Evolutionary conservation across 257 asterid genomes (phyloP), one percentile per base, ranked within the genome.

Genomic region (Plantago major): DNA sequence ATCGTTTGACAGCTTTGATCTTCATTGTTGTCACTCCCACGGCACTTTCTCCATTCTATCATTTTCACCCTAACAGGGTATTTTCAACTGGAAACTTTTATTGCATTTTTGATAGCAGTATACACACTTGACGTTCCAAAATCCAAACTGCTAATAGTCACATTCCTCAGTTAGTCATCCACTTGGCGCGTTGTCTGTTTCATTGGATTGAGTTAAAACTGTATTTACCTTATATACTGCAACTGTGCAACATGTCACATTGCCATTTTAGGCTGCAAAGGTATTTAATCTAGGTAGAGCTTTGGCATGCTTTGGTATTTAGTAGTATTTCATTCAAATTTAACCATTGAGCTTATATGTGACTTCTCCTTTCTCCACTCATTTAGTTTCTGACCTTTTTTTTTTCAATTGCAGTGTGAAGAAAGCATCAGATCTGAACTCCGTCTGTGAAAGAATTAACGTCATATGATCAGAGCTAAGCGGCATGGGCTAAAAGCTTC

Each of bases 341-440:
- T 4, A 33, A 33, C 40, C 40, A 33, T 5, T 33, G 8, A 33
- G 6, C 8, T 33, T 33, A 7, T 58, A 13, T 64, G 11, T 48
- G 37, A 49, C 49, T 67, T 56, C 42, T 52, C 7, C 18, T 70
- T 16, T 44, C 12, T 48, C 11, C 52, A 42, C 33, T 56, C 14
- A 11, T 15, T 55, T 30, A 63, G 40, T 18, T 22, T 52, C 57
- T 58, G 7, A 56, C 33, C 26, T 58, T 68, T 70, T 49, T 67
- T 66, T 70, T 49, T 67, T 26, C 58, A 11, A 73, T 33, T 75
- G 73, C 93, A 87, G 97, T 49, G 76, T 85, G 78, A 67, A 76
- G 79, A 78, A 69, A 78, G 85, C 69, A 17, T 53, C 81, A 10
- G 90, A 90, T 65, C 65, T 83, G 80, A 74, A 71, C 19, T 70